Base-by-base conservation (phyloP, 2,329 filamentous ascomycete species). In the Hypoxylon sp. region DNA sequence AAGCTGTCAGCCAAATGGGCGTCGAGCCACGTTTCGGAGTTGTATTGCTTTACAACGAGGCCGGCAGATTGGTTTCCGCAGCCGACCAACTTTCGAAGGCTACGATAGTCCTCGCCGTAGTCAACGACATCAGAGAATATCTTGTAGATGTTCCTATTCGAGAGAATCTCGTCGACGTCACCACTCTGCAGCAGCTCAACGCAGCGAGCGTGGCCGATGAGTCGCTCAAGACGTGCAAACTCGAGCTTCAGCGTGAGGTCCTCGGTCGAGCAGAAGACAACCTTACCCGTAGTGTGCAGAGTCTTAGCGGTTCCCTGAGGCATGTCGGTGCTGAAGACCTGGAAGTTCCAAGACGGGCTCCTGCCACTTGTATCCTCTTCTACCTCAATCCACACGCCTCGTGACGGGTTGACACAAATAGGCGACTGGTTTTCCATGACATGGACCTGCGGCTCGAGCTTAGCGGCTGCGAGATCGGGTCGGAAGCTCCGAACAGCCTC, bases 71-170 rank as follows among this genome's bases (percentile, higher is more conserved):
- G 73, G 31, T 72, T 71, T 5, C 72, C 74, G 4, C 57, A 54
- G 9, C 75, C 73, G 1, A 77, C 76, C 0, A 83, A 60, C 17
- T 73, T 75, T 31, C 62, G 46, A 2, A 73, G 44, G 0, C 80
- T 78, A 0, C 67, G 76, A 67, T 79, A 83, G 1, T 71, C 26
- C 2, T 74, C 68, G 1, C 65, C 69, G 65, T 80, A 82, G 53
- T 80, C 74, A 14, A 83, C 78, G 13, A 83, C 72, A 0, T 77
- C 71, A 0, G 68, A 61, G 64, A 83, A 81, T 1, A 75, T 73
- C 13, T 72, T 70, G 72, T 84, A 85, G 10, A 84, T 77, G 65
- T 77, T 79, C 6, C 75, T 76, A 2, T 77, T 78, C 42, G 78
- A 75, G 22, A 83, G 58, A 14, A 76, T 73, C 9, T 81, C 78